Percentiles rank a stretch among this genome's conserved stretches.
These are phyloP conservation scores for Plasmodium knowlesi DNA, from an alignment of 169 alveolate genomes.

Conservation along the genomic window DNA sequence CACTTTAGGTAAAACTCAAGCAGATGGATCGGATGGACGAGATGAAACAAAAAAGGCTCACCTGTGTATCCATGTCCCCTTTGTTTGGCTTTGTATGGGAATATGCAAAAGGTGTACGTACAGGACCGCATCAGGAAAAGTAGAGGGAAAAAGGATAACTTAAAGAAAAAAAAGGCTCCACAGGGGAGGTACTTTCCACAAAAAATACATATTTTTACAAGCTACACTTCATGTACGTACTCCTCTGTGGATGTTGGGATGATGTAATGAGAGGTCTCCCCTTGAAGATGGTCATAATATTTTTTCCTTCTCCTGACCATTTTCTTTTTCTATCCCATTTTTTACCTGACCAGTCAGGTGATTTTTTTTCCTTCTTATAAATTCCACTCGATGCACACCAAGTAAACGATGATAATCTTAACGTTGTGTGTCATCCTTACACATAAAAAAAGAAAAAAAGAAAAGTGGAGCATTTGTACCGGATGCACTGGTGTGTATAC, in stretches of 20 bases:
- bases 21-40: neutral
- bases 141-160: neutral
- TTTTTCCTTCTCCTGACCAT: neutral
- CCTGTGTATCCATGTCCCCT: neutral
- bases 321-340: neutral
- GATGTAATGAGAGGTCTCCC: neutral
- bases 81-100: neutral
- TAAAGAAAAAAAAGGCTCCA: neutral
- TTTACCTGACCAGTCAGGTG: conserved; percentile 5
- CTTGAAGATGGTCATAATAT: neutral
- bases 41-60: neutral
- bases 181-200: neutral
- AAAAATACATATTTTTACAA: too few species aligned
- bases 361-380: neutral
- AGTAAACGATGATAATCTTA: neutral
- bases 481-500: neutral
- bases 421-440: neutral
- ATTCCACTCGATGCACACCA: neutral
- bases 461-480: neutral
- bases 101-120: neutral
- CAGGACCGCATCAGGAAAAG: neutral
- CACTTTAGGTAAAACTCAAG: neutral
- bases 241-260: neutral
- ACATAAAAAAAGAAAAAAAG: neutral
- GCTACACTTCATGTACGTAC: neutral